A percentile compares a stretch with the other conserved stretches of the same genome.
Evolutionary conservation across 2,329 filamentous ascomycete genomes (phyloP).

Genomic region (Venturia aucupariae): DNA sequence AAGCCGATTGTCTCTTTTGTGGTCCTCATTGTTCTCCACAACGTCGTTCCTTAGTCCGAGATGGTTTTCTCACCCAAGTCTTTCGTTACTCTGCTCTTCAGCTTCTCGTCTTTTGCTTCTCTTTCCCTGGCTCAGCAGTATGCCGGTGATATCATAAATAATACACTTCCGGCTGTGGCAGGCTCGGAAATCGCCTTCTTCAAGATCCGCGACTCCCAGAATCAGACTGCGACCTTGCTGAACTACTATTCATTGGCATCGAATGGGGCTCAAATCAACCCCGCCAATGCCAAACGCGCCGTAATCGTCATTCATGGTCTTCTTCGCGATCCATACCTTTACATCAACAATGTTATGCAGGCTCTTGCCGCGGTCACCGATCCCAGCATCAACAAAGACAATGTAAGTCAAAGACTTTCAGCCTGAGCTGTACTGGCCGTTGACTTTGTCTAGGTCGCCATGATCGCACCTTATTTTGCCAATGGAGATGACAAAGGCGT

Average conservation of each 20-base stretch:
- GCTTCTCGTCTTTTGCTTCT: background rate
- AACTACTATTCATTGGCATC: slow-evolving; percentile 15
- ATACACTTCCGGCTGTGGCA: slow-evolving; percentile 10
- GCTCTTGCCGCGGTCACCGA: too few relatives aligned
- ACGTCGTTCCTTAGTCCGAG: background rate
- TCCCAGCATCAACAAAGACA: background rate
- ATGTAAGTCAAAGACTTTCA: background rate
- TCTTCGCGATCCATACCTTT: slow-evolving; percentile 14
- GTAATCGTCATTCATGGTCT: slow-evolving; percentile 15
- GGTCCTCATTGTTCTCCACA: background rate
- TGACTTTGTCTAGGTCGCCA: slow-evolving; percentile 6
- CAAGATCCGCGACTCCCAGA: slow-evolving; percentile 13
- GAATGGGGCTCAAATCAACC: background rate
- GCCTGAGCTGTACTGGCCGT: background rate
- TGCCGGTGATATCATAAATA: slow-evolving; percentile 11
- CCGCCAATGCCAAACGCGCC: slow-evolving; percentile 10
- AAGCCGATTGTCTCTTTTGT: background rate
- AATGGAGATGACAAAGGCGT: slow-evolving; percentile 16
- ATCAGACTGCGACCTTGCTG: slow-evolving; percentile 13
- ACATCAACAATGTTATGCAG: slow-evolving; percentile 15
- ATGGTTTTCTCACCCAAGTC: background rate
- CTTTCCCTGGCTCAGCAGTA: slow-evolving; percentile 14
- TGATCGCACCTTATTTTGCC: slow-evolving; percentile 16
- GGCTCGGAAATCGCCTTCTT: slow-evolving; percentile 15
- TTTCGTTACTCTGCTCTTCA: background rate